These are phyloP conservation scores for Neurospora tetrasperma DNA, from an alignment of 495 filamentous ascomycete species.

Conservation along the genomic window DNA sequence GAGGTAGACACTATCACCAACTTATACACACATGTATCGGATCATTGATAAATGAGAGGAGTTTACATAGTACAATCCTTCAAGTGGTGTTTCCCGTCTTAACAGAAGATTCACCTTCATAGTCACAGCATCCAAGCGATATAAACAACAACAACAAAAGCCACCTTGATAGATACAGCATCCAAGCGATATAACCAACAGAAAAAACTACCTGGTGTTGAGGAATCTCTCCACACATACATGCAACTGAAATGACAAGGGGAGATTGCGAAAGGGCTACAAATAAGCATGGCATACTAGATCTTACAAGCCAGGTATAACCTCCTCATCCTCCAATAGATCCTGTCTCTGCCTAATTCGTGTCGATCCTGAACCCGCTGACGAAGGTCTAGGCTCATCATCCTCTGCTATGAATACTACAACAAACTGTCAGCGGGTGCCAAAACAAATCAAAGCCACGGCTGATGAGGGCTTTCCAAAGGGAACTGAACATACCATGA, in stretches of 20 bases:
- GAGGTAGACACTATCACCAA: not conserved
- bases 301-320: constrained; percentile 10
- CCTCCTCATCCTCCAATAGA: constrained; percentile 18
- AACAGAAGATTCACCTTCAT: too few species aligned
- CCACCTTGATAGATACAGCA: not conserved
- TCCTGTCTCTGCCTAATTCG: constrained; percentile 6
- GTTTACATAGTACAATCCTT: not conserved
- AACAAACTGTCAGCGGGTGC: constrained; percentile 1
- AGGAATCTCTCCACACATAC: not conserved
- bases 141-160: not conserved
- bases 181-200: not conserved
- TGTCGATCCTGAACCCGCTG: not conserved
- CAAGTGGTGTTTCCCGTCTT: too few species aligned
- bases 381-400: constrained; percentile 3
- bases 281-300: not conserved
- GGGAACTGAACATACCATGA: constrained; percentile 47
- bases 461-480: not conserved
- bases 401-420: constrained; percentile 17
- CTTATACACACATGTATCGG: not conserved
- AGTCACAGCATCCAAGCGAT: too few species aligned
- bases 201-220: too few species aligned
- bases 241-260: not conserved
- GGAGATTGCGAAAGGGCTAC: not conserved
- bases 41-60: not conserved
- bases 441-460: not conserved